A percentile compares a stretch with the other conserved stretches of the same genome.
These are phyloP conservation scores for Neurospora sp. DNA, from an alignment of 495 filamentous ascomycete species.

Conservation along the genomic window DNA sequence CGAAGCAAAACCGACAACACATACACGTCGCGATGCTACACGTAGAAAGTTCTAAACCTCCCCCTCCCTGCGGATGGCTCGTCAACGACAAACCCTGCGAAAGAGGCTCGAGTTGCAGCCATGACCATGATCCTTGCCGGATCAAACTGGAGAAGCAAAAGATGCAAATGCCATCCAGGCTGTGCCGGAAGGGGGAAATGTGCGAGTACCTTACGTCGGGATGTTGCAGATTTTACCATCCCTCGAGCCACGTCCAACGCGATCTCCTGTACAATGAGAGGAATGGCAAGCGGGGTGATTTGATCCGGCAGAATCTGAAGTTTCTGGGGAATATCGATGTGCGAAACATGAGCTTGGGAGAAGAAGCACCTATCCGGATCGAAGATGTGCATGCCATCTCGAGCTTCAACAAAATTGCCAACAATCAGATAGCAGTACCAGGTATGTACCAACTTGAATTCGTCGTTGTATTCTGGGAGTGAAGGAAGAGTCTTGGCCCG, in stretches of 20 bases:
- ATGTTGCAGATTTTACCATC: conserved; percentile 5
- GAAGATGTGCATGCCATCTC: conserved; percentile 4
- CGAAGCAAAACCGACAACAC: not conserved
- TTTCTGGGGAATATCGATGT: not conserved
- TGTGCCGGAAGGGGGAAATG: not conserved
- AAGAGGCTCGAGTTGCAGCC: not conserved
- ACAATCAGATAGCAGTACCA: conserved; percentile 17
- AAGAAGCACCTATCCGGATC: not conserved
- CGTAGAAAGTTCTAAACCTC: not conserved
- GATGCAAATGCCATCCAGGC: not conserved
- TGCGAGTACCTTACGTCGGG: not conserved
- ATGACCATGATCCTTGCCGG: not conserved
- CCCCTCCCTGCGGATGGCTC: conserved; percentile 1
- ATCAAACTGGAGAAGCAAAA: not conserved
- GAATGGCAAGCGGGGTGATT: not conserved
- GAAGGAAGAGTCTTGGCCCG: not conserved
- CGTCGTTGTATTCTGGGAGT: not conserved
- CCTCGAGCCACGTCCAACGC: not conserved
- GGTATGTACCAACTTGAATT: conserved; percentile 2
- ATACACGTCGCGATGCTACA: not conserved
- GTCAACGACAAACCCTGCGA: not conserved
- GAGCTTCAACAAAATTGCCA: conserved; percentile 17
- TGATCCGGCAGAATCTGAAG: not conserved
- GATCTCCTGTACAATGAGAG: not conserved
- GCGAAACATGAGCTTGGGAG: not conserved